These are phyloP conservation scores for Secale cereale DNA, from an alignment of 176 grass and related monocot species.

Conservation along the genomic window DNA sequence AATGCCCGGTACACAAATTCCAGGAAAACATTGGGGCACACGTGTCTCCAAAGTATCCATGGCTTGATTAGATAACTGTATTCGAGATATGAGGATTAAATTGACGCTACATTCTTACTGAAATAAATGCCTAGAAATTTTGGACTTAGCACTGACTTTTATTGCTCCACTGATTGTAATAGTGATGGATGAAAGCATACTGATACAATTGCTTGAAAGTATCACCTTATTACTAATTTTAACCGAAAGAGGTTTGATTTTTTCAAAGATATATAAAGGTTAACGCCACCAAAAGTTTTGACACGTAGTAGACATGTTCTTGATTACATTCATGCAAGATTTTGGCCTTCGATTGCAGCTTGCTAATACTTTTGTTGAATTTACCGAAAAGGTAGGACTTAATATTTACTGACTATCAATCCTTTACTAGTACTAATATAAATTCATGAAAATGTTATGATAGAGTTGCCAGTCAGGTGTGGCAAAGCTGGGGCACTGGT, in stretches of 20 bases:
- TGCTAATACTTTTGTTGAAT: neutral
- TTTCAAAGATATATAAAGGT: too few species aligned
- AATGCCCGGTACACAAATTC: constrained; percentile 42
- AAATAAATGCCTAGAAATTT: neutral
- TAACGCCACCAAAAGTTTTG: neutral
- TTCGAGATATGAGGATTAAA: neutral
- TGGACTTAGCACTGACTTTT: neutral
- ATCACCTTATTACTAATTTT: neutral
- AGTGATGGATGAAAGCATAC: neutral
- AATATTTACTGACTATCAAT: too few species aligned
- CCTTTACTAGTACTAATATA: too few species aligned
- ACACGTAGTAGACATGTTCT: neutral
- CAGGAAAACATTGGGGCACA: neutral
- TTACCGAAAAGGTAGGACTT: too few species aligned
- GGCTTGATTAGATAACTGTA: neutral
- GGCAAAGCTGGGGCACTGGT: too few species aligned
- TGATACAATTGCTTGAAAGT: neutral
- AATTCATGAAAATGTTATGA: too few species aligned
- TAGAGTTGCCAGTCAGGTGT: too few species aligned
- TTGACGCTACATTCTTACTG: neutral
- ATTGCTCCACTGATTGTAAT: neutral
- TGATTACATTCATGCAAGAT: neutral
- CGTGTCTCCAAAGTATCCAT: neutral
- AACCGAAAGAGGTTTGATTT: neutral
- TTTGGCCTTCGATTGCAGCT: neutral